Evolutionary conservation across 257 asterid genomes (phyloP), one percentile per base, ranked within the genome.

Genomic region (Scutellaria galericulata): DNA sequence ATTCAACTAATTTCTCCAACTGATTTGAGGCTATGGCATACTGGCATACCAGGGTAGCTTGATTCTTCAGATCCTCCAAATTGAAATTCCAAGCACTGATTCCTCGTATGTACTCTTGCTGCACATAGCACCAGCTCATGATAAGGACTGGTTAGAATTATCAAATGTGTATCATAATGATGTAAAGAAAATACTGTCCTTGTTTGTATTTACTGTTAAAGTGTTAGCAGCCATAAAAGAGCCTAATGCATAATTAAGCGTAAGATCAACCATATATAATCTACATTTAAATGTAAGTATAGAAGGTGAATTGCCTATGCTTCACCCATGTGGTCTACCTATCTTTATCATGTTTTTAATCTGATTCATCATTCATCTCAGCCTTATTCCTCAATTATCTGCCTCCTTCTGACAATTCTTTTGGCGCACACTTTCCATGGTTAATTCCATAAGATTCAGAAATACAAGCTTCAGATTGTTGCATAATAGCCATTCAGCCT

Each of bases 91-190:
- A 92, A 7, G 95, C 97, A 71, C 97, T 92, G 83, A 92, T 87
- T 80, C 98, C 98, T 72, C 97, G 90, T 67, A 92, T 92, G 79
- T 92, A 92, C 81, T 92, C 97, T 90, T 88, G 90, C 98, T 92
- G 96, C 87, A 78, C 66, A 79, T 45, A 68, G 55, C 42, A 66
- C 52, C 66, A 70, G 44, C 72, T 71, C 66, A 51, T 11, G 35
- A 50, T 58, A 72, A 54, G 45, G 68, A 44, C 15, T 15, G 52
- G 55, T 50, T 53, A 60, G 39, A 56, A 64, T 53, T 39, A 58
- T 51, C 62, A 57, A 14, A 73, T 10, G 56, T 53, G 54, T 42
- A 71, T 2, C 11, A 57, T 24, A 74, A 66, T 48, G 75, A 27
- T 39, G 74, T 24, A 50, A 66, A 37, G 22, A 47, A 39, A 37